phyloP scores from a whole-genome alignment of 805 yeast genomes.

The Suhomyces sp. region DNA sequence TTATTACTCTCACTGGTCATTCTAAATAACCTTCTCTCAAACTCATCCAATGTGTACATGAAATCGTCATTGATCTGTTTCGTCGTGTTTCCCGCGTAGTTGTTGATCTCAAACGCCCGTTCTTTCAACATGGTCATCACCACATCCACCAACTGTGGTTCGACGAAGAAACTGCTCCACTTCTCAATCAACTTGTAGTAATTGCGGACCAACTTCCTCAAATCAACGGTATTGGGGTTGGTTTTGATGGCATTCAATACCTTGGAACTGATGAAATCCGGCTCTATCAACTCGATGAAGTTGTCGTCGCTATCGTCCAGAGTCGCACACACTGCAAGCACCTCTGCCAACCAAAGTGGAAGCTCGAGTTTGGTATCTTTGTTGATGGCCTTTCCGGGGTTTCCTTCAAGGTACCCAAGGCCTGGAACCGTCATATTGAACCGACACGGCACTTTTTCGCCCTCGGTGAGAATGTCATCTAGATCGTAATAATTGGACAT shows the following conservation, averaged over 20 bases:
- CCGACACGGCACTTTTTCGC: slow-evolving; percentile 73
- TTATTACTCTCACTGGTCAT: slow-evolving; percentile 49
- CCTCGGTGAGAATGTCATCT: slow-evolving; percentile 72
- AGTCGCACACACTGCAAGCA: slow-evolving; percentile 53
- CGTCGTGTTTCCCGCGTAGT: slow-evolving; percentile 57
- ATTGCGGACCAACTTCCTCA: slow-evolving; percentile 63
- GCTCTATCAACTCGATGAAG: slow-evolving; percentile 67
- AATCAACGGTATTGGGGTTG: slow-evolving; percentile 62
- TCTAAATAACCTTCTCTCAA: slow-evolving; percentile 62
- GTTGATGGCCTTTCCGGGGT: slow-evolving; percentile 60
- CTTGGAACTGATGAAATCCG: slow-evolving; percentile 62
- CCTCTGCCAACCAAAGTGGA: slow-evolving; percentile 87
- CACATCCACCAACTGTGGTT: slow-evolving; percentile 57
- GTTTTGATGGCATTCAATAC: slow-evolving; percentile 83
- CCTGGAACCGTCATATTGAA: slow-evolving; percentile 81
- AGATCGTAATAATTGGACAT: slow-evolving; percentile 60
- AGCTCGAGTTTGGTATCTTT: slow-evolving; percentile 68
- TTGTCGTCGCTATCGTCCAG: slow-evolving; percentile 42
- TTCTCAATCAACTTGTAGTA: slow-evolving; percentile 69
- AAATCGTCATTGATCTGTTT: slow-evolving; percentile 53
- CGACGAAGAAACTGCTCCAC: slow-evolving; percentile 75
- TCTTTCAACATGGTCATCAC: slow-evolving; percentile 54
- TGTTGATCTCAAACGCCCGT: slow-evolving; percentile 71
- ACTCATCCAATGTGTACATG: slow-evolving; percentile 68
- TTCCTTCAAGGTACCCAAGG: slow-evolving; percentile 81